Conservation (phyloP, 805 yeast genomes). For the Zygoascus tannicola region DNA sequence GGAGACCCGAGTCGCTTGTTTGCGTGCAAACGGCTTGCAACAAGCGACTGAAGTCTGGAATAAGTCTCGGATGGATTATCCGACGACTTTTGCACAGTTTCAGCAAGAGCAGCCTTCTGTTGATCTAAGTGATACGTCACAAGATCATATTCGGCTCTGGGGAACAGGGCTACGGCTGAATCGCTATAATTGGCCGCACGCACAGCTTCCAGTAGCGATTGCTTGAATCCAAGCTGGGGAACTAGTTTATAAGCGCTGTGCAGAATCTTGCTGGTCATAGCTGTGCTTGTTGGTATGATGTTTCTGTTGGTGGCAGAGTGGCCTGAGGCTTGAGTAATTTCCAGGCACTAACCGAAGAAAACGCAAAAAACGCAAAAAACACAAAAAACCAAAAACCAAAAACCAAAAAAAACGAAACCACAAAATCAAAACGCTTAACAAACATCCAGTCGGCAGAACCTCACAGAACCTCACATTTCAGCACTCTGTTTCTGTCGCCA, state of each 20-base stretch:
- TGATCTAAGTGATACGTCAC: slow-evolving; percentile 47
- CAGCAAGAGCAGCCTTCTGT: slow-evolving; percentile 27
- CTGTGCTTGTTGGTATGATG: no score
- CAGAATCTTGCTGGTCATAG: slow-evolving; percentile 27
- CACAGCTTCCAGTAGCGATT: slow-evolving; percentile 41
- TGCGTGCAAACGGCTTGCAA: slow-evolving; percentile 37
- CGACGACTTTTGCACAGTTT: slow-evolving; percentile 9
- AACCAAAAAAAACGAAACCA: no score
- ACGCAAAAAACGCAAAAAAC: no score
- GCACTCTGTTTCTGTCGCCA: no score
- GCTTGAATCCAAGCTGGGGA: slow-evolving; percentile 45
- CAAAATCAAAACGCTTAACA: no score
- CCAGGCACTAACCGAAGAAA: no score
- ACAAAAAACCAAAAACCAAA: no score
- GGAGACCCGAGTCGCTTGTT: slow-evolving; percentile 28
- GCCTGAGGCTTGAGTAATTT: no score
- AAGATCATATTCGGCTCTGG: slow-evolving; percentile 41
- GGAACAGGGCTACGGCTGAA: slow-evolving; percentile 36
- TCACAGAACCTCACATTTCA: no score
- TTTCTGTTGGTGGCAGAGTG: no score
- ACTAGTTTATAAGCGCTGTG: slow-evolving; percentile 33
- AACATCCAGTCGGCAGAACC: no score
- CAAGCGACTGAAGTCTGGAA: slow-evolving; percentile 35
- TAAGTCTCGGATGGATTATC: slow-evolving; percentile 34
- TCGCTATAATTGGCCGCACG: slow-evolving; percentile 44